These are phyloP conservation scores for Phytophthora hibernalis DNA, from an alignment of 352 stramenopile species.

Conservation along the genomic window DNA sequence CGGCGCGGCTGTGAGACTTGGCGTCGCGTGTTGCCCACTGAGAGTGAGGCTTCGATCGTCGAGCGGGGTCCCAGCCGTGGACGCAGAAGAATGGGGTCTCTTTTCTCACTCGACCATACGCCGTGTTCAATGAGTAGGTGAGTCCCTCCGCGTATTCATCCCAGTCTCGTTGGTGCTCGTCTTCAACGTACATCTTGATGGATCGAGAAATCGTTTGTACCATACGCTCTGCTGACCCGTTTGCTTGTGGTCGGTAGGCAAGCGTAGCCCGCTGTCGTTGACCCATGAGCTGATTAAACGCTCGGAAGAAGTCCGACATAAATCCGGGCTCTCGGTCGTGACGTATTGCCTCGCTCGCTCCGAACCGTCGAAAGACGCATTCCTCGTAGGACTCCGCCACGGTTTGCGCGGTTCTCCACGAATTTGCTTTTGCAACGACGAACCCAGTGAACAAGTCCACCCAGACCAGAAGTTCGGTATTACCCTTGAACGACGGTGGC, in stretches of 20 bases:
- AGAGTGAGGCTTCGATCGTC: not conserved
- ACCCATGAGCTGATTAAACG: not conserved
- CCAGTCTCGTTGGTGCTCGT: conserved; percentile 30
- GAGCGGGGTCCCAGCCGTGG: not conserved
- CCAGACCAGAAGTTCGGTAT: not conserved
- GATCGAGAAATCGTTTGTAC: conserved; percentile 26
- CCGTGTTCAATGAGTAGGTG: conserved; percentile 33
- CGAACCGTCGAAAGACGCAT: conserved; percentile 30
- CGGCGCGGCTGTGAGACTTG: not conserved
- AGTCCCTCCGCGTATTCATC: conserved; percentile 36
- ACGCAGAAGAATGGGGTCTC: not conserved
- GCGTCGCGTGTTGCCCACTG: not conserved
- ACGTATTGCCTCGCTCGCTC: not conserved
- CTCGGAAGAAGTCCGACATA: not conserved
- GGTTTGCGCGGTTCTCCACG: not conserved
- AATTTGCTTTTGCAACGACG: not conserved
- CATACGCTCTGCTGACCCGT: conserved; percentile 32
- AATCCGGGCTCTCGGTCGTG: not conserved
- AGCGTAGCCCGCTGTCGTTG: conserved; percentile 3
- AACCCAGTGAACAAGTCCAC: not conserved
- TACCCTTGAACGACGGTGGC: not conserved
- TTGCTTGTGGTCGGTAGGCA: conserved; percentile 23
- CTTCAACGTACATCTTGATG: conserved; percentile 33
- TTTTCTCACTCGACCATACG: not conserved
- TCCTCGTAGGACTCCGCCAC: conserved; percentile 21